phyloP scores from a whole-genome alignment of 1,284 basidiomycete genomes.

The Papiliotrema nemorosa region DNA sequence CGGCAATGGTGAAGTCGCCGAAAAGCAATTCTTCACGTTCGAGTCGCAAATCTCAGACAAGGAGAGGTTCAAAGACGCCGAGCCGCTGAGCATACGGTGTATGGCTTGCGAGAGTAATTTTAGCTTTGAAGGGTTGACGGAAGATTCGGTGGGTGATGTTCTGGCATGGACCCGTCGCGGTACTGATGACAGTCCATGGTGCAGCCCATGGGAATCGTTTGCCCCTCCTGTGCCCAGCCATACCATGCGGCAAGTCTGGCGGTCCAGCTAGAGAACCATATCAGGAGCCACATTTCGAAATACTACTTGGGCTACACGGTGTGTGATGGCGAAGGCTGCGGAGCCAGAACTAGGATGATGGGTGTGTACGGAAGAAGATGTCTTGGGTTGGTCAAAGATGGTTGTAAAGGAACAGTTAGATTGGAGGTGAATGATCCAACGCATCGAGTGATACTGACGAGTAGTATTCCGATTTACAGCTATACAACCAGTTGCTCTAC shows the following conservation, averaged over 20 bases:
- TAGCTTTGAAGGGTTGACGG: conserved; percentile 61
- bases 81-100: conserved; percentile 69
- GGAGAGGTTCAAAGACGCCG: conserved; percentile 75
- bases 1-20: conserved; percentile 54
- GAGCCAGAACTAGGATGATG: conserved; percentile 77
- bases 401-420: conserved; percentile 65
- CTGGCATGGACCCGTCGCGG: not conserved
- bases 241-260: conserved; percentile 64
- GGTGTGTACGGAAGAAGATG: conserved; percentile 84
- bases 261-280: conserved; percentile 80
- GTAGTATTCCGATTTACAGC: conserved; percentile 74
- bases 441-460: not conserved
- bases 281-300: conserved; percentile 68
- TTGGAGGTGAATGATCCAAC: conserved; percentile 62
- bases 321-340: conserved; percentile 84
- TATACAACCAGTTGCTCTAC: conserved; percentile 85
- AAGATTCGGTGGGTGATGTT: conserved; percentile 23
- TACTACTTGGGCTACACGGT: conserved; percentile 89
- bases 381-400: conserved; percentile 54
- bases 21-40: conserved; percentile 71
- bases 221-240: conserved; percentile 57
- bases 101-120: conserved; percentile 63
- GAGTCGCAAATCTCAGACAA: conserved; percentile 87
- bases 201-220: conserved; percentile 54
- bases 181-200: conserved; percentile 38